phyloP scores from a whole-genome alignment of 306 rosid genomes.

The Quillaja saponaria region DNA sequence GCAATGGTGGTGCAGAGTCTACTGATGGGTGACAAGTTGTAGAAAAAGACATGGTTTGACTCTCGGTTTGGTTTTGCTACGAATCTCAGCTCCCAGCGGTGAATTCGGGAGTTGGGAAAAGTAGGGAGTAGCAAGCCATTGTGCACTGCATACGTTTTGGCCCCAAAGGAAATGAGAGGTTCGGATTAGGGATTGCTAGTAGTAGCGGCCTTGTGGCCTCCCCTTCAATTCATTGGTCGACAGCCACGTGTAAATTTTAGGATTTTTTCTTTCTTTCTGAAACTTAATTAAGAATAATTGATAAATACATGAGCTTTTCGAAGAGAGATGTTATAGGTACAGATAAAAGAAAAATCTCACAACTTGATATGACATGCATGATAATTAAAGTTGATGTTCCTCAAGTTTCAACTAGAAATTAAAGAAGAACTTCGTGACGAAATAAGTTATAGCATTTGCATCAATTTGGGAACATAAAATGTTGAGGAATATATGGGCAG shows the following conservation, averaged over 20 bases:
- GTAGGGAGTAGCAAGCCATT: not conserved
- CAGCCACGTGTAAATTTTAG: constrained; percentile 44
- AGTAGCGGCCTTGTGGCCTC: constrained; percentile 28
- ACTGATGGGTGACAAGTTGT: constrained; percentile 50
- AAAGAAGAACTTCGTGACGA: too few species aligned
- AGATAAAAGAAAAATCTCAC: too few species aligned
- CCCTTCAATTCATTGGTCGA: constrained; percentile 30
- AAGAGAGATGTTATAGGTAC: too few species aligned
- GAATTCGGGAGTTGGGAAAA: constrained; percentile 7
- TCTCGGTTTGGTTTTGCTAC: not conserved
- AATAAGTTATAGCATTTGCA: too few species aligned
- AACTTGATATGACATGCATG: too few species aligned
- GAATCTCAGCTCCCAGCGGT: not conserved
- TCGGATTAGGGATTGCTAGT: constrained; percentile 32
- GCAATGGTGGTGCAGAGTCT: constrained; percentile 56
- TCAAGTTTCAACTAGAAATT: too few species aligned
- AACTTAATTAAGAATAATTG: too few species aligned
- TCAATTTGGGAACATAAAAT: too few species aligned
- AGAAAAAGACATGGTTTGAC: constrained; percentile 59
- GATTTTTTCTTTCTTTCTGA: too few species aligned
- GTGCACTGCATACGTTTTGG: not conserved
- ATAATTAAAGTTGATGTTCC: too few species aligned
- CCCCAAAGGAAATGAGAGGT: constrained; percentile 34
- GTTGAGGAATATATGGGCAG: too few species aligned
- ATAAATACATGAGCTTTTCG: too few species aligned